phyloP scores from a whole-genome alignment of 2,329 filamentous ascomycete species.

The Alternaria sp. region DNA sequence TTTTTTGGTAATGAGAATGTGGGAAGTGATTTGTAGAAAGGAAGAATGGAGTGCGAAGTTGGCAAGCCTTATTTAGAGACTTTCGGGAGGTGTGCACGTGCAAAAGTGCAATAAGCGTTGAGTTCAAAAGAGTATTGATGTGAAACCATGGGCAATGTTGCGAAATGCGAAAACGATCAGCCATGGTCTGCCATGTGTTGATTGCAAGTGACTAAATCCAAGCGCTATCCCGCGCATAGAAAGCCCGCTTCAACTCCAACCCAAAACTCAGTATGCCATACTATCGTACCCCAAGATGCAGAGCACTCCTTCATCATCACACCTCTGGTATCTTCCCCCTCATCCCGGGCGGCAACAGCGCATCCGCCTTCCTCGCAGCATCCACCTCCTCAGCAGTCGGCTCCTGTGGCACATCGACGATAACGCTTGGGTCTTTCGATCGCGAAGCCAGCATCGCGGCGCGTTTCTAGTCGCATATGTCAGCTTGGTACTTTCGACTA shows the following conservation, averaged over 20 bases:
- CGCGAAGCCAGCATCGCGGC: conserved; percentile 46
- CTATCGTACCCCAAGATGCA: too few relatives aligned
- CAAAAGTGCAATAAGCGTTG: accelerated
- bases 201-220: neutral
- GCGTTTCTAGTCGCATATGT: conserved; percentile 43
- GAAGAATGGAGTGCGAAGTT: accelerated
- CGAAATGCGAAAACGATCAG: neutral
- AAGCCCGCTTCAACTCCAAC: too few relatives aligned
- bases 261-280: too few relatives aligned
- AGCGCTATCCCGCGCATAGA: too few relatives aligned
- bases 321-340: neutral
- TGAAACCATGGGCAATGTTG: neutral
- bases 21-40: neutral
- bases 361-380: conserved; percentile 35
- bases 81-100: neutral
- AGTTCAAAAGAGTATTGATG: accelerated
- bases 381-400: conserved; percentile 55
- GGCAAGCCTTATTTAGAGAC: neutral
- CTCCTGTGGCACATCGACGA: conserved; percentile 53
- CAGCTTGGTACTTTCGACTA: too few relatives aligned
- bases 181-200: neutral
- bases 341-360: neutral
- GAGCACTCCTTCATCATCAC: neutral
- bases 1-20: neutral
- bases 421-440: conserved; percentile 52